Evolutionary conservation across 441 rosid genomes (phyloP), one percentile per base, ranked within the genome.

Genomic region (Codiaeum variegatum): DNA sequence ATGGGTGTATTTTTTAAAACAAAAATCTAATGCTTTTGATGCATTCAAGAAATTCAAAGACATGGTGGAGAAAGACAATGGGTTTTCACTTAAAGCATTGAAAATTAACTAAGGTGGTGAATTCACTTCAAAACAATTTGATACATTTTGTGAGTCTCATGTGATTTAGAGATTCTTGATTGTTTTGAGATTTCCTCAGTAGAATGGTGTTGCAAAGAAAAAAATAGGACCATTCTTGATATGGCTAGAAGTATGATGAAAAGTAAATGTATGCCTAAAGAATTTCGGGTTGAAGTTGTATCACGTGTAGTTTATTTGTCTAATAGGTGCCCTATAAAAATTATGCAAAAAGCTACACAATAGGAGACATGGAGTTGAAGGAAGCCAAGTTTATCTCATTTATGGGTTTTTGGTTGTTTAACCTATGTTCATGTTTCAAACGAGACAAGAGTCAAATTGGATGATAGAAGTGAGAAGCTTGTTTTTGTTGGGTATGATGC

Each of bases 1-100:
- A 5, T 71, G 32, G 68, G 68, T 71, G 0, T 44, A 26, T 21
- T 71, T 71, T 5, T 15, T 71, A 2, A 72, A 72, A 4, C 1
- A 21, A 4, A 63, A 36, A 23, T 51, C 28, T 0, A 19, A 73
- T 24, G 63, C 63, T 0, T 15, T 64, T 63, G 38, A 34, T 1
- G 0, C 2, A 0, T 63, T 73, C 4, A 73, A 64, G n/a, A 73
- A 73, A 23, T 28, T 64, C 24, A 64, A 64, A 7, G 26, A 0
- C 1, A 1, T 28, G 13, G 51, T 51, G 1, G 60, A 72, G 10
- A 10, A 59, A 0, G 58, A 72, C 13, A 46, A 34, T 11, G 49
- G 24, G 0, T 24, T 34, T 15, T 23, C 16, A 3, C 12, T 62
- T 1, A 62, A 62, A 3, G 32, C 67, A 0, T 3, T 62, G 9